Evolutionary conservation across 331 rosid species (phyloP), one percentile per base, ranked within the genome.

Genomic region (Pyrus hybrid): DNA sequence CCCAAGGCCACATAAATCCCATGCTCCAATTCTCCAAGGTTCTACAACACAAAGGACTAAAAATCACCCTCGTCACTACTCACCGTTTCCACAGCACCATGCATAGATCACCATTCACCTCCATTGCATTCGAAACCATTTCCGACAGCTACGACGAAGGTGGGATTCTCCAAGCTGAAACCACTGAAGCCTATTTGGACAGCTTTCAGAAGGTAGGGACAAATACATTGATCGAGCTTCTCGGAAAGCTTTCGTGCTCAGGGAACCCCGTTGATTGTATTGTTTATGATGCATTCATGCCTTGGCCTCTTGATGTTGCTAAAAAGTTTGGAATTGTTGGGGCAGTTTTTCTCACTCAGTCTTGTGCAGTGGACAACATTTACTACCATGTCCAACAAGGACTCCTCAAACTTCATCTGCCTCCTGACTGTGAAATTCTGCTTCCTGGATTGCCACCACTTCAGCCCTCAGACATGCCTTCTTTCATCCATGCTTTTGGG

Each of bases 1-100:
- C 20, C 37, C 88, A 84, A 76, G 87, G 93, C 2, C 88, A 88
- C 79, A 35, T 88, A 0, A 86, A 88, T 68, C 93, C 93, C 20
- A 26, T 88, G 85, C 63, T 73, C 43, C 79, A 88, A 11, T 84
- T 88, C 68, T 76, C 88, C 57, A 86, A 88, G 79, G 77, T 76
- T 33, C 80, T 88, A 67, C 49, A 61, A 35, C 79, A 69, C 51
- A 63, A 82, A 69, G 90, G 90, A 25, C 60, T 82, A 41, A 79
- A 90, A 93, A 87, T 91, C 88, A 37, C 86, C 32, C 13, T 84
- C 0, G 82, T 71, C 8, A 78, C 71, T 4, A 63, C 91, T 22
- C 58, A 35, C 14, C 63, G 1, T 41, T n/a, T 70, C 56, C 30
- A 60, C 80, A 47, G 32, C 2, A 69, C 76, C 43, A 70, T 78